Conservation (phyloP, 345 rosid genomes). For the Salix koriyanagi region DNA sequence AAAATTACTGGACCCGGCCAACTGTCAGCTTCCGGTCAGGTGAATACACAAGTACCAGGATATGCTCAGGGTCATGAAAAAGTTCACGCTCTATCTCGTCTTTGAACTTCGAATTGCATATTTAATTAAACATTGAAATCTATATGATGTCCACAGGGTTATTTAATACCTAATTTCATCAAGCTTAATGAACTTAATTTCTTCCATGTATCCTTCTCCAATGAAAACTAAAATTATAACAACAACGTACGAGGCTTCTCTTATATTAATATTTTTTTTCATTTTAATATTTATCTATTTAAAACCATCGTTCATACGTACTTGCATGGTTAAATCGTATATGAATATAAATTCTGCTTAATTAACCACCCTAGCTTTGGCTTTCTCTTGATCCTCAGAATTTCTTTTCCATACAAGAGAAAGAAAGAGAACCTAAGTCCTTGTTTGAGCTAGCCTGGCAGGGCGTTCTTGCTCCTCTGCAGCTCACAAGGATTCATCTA, state of each 20-base stretch:
- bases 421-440: too few species aligned
- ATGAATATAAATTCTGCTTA: background rate
- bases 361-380: background rate
- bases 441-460: too few species aligned
- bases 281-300: background rate
- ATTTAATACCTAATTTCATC: background rate
- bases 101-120: constrained; percentile 14
- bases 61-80: constrained; percentile 16
- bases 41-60: background rate
- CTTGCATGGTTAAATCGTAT: background rate
- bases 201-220: background rate
- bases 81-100: constrained; percentile 36
- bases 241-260: background rate
- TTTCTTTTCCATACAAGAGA: too few species aligned
- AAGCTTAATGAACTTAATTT: too few species aligned
- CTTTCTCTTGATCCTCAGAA: background rate
- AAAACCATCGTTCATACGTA: background rate
- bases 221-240: background rate
- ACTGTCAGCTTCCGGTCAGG: background rate
- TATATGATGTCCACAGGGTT: background rate
- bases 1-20: background rate
- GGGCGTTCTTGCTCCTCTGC: too few species aligned
- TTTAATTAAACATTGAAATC: background rate
- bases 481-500: too few species aligned
- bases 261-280: background rate